Evolutionary conservation across 169 alveolate genomes (phyloP), one percentile per base, ranked within the genome.

Genomic region (Plasmodium coatneyi): DNA sequence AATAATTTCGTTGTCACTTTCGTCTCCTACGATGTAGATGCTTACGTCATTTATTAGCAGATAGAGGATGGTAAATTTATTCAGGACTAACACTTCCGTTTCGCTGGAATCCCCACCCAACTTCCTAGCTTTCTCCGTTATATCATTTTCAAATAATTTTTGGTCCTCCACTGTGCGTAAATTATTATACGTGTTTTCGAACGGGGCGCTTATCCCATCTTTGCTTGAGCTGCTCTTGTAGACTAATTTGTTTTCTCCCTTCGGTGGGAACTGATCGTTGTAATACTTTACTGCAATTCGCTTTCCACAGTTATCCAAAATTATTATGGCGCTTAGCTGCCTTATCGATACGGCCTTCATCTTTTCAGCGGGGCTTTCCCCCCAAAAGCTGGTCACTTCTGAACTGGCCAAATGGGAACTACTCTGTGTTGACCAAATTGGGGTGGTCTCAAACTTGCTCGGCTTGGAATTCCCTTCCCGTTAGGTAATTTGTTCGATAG

Each of bases 211-310:
- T 36, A 76, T 34, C 52, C 94, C 12, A 83, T 80, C 72, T 80
- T 93, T 92, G 46, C 86, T 83, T 71, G 32, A 14, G 34, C 46
- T 10, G 34, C 46, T 36, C 12, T 41, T n/a, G 32, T 52, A 30
- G 10, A 22, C 83, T 22, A n/a, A 16, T 71, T 81, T 90, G 16
- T 60, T 86, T 46, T 87, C 93, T 7, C 71, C 81, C 82, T 81
- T 81, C 22, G 16, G n/a, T 32, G 19, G 22, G 32, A 80, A 16
- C 43, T 79, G 39, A 16, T 90, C 84, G 4, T 71, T 82, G 93
- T 96, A 96, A 80, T 96, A 96, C 52, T 93, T 95, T 76, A 92
- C 97, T 22, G 97, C 97, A 80, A 96, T 95, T 83, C 96, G 82
- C 3, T 95, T 96, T 7, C 97, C 97, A 83, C 82, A 60, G 2